Evolutionary conservation across 2,329 filamentous ascomycete genomes (phyloP).

Genomic region (Pseudogymnoascus sp.): DNA sequence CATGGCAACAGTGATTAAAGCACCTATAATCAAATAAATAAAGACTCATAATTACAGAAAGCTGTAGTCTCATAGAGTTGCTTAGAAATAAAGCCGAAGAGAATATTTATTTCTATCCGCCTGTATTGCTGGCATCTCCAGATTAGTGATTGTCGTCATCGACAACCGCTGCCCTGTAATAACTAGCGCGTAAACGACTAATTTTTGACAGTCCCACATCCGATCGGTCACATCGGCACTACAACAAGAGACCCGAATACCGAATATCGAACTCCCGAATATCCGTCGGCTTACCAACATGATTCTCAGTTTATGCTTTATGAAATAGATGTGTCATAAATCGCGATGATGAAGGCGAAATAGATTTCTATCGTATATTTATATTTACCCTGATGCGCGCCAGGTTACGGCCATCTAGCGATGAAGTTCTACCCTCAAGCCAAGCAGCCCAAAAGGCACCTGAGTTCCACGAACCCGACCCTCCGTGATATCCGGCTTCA

Average conservation of each 20-base stretch:
- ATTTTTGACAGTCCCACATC: background rate
- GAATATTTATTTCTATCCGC: background rate
- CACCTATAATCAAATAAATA: background rate
- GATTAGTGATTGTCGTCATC: background rate
- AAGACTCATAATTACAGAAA: background rate
- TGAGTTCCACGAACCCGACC: constrained; percentile 11
- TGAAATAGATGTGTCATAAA: background rate
- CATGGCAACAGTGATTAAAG: background rate
- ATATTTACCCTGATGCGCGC: background rate
- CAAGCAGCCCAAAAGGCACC: constrained; percentile 11
- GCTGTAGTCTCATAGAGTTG: background rate
- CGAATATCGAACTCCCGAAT: background rate
- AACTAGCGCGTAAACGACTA: background rate
- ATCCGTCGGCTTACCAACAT: background rate
- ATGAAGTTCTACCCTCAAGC: background rate
- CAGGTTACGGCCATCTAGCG: background rate
- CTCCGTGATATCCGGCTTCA: constrained; percentile 5
- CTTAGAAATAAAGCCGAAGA: background rate
- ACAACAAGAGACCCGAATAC: background rate
- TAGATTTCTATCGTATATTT: background rate
- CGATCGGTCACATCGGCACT: background rate
- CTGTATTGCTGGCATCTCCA: background rate
- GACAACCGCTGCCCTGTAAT: background rate
- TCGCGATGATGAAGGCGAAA: background rate
- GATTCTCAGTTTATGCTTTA: background rate